Conservation (phyloP, 2,329 filamentous ascomycete genomes). For the Chlorencoelia australis region DNA sequence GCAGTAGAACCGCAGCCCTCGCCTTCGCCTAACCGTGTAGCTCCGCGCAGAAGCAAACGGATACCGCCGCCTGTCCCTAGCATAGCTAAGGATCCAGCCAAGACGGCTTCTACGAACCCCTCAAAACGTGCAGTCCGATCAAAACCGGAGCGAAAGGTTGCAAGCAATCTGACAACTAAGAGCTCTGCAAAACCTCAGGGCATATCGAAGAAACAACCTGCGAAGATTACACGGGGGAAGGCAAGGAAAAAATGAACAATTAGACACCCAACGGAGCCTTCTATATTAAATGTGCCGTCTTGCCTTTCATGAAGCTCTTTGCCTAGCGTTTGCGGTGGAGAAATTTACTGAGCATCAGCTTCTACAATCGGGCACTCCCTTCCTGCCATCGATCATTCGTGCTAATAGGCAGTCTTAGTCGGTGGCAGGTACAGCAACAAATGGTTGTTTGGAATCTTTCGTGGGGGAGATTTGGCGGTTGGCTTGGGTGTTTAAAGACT, state of each 20-base stretch:
- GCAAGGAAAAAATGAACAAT: slow-evolving; percentile 6
- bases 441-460: background rate
- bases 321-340: background rate
- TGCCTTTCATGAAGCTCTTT: background rate
- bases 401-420: background rate
- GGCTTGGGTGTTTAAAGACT: background rate
- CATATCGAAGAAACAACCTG: slow-evolving; percentile 14
- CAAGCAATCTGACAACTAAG: slow-evolving; percentile 10
- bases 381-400: background rate
- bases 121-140: slow-evolving; percentile 11
- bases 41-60: slow-evolving; percentile 14
- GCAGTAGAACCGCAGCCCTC: slow-evolving; percentile 7
- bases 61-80: slow-evolving; percentile 9
- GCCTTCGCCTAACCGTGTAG: slow-evolving; percentile 6
- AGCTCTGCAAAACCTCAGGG: slow-evolving; percentile 15
- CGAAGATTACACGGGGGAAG: slow-evolving; percentile 7
- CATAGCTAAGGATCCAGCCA: slow-evolving; percentile 10
- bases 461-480: background rate
- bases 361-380: background rate
- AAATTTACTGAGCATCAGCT: no score
- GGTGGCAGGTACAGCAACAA: background rate
- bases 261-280: slow-evolving; percentile 1
- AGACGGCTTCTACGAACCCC: slow-evolving; percentile 8
- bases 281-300: background rate
- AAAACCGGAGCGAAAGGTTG: slow-evolving; percentile 12